These are phyloP conservation scores for Cardamine chenopodiifolia DNA, from an alignment of 345 rosid genomes.

Conservation along the genomic window DNA sequence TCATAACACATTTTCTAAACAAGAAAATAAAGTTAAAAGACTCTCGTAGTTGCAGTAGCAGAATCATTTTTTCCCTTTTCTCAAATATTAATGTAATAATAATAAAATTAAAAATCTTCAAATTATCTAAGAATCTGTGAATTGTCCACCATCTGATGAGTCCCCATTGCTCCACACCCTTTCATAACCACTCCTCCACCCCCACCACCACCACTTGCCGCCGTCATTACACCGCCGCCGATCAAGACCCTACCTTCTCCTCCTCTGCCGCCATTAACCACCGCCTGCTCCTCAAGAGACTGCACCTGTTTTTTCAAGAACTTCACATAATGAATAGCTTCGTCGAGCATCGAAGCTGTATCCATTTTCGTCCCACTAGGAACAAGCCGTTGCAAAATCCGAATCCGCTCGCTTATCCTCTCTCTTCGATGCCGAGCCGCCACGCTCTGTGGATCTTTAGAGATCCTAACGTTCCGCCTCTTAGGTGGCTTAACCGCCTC, in stretches of 20 bases:
- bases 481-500: conserved; percentile 85
- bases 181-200: conserved; percentile 51
- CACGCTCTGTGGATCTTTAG: conserved; percentile 94
- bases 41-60: background rate
- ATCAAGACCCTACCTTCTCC: conserved; percentile 33
- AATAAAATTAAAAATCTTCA: conserved; percentile 26
- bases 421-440: conserved; percentile 91
- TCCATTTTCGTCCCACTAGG: conserved; percentile 99
- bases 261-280: conserved; percentile 46
- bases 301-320: conserved; percentile 87
- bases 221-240: conserved; percentile 44
- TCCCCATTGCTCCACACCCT: conserved; percentile 53
- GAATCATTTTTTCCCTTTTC: background rate
- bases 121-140: conserved; percentile 65
- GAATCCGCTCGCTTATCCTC: conserved; percentile 82
- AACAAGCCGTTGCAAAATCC: conserved; percentile 93
- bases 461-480: conserved; percentile 84
- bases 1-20: conserved; percentile 6
- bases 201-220: conserved; percentile 41
- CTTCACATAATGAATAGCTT: conserved; percentile 90
- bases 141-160: conserved; percentile 51
- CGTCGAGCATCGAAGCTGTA: conserved; percentile 93
- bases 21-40: conserved; percentile 18
- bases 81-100: conserved; percentile 20
- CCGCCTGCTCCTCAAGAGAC: conserved; percentile 69